Conservation (phyloP, 2,329 filamentous ascomycete species). For the Teratosphaeria pseudoeucalypti region DNA sequence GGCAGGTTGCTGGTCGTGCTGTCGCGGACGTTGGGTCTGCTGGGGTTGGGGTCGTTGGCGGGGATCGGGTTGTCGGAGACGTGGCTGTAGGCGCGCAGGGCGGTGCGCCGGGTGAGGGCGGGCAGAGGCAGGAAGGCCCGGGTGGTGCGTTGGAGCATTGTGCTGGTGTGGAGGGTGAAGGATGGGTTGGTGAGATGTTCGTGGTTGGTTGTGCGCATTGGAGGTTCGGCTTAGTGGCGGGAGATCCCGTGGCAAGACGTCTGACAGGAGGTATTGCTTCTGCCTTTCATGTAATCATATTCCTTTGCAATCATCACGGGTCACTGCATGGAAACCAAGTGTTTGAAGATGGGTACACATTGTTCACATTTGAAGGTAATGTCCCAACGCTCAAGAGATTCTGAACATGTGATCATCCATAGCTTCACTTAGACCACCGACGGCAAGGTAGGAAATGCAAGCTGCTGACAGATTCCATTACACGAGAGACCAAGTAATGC, state of each 20-base stretch:
- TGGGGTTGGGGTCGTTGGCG: conserved; percentile 52
- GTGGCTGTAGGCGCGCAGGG: conserved; percentile 2
- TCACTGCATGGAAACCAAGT: too few species aligned
- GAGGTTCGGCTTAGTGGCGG: not conserved
- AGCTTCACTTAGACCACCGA: too few species aligned
- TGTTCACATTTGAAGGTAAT: too few species aligned
- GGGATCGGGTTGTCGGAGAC: conserved; percentile 40
- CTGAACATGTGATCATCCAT: too few species aligned
- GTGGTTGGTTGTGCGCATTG: not conserved
- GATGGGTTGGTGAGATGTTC: not conserved
- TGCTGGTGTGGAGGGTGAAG: not conserved
- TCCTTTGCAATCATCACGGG: too few species aligned
- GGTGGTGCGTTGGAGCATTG: conserved; percentile 14
- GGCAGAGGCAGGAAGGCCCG: conserved; percentile 17
- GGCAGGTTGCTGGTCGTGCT: conserved; percentile 52
- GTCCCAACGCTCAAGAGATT: too few species aligned
- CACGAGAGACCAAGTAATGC: too few species aligned
- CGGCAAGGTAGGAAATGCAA: too few species aligned
- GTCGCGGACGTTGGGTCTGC: conserved; percentile 29
- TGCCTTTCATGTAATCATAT: too few species aligned
- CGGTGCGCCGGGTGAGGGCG: conserved; percentile 9
- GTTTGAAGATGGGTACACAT: too few species aligned
- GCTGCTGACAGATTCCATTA: too few species aligned
- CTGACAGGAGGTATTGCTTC: too few species aligned
- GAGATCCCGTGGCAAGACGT: not conserved